phyloP scores from a whole-genome alignment of 2,329 filamentous ascomycete species.

The Blastomyces silverae region DNA sequence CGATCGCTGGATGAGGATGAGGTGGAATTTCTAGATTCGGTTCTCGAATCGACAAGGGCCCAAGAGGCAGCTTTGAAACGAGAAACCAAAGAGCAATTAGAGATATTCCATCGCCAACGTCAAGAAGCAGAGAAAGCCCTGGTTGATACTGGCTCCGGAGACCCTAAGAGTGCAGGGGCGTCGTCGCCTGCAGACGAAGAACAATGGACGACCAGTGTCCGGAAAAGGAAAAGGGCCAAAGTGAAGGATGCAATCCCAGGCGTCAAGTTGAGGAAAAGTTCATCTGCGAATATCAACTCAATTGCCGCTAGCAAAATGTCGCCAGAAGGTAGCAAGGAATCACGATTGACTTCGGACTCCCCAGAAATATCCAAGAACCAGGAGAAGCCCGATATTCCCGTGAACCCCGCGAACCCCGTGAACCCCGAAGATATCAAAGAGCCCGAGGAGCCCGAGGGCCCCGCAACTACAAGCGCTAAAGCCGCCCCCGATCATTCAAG shows the following conservation, averaged over 20 bases:
- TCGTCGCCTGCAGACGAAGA: constrained; percentile 34
- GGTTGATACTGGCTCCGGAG: constrained; percentile 25
- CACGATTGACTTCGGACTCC: background rate
- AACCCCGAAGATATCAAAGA: background rate
- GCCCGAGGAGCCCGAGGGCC: background rate
- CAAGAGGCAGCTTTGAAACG: constrained; percentile 52
- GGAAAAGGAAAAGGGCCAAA: constrained; percentile 50
- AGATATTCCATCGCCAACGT: constrained; percentile 53
- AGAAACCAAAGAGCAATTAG: constrained; percentile 54
- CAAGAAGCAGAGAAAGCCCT: constrained; percentile 52
- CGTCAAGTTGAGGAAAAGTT: constrained; percentile 41
- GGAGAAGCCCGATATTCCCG: background rate
- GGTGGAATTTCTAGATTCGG: constrained; percentile 49
- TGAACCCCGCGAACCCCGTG: background rate
- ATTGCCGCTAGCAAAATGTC: background rate
- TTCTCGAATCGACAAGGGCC: constrained; percentile 51
- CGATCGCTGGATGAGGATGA: constrained; percentile 48
- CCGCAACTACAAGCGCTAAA: constrained; percentile 8
- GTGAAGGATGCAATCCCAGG: constrained; percentile 37
- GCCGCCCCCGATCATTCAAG: constrained; percentile 11
- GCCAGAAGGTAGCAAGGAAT: background rate
- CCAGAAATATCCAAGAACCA: background rate
- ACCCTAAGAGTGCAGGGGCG: constrained; percentile 18
- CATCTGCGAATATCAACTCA: constrained; percentile 24
- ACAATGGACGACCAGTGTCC: constrained; percentile 45